Evolutionary conservation across 345 rosid species (phyloP).

Genomic region (Eucalyptus marginata): DNA sequence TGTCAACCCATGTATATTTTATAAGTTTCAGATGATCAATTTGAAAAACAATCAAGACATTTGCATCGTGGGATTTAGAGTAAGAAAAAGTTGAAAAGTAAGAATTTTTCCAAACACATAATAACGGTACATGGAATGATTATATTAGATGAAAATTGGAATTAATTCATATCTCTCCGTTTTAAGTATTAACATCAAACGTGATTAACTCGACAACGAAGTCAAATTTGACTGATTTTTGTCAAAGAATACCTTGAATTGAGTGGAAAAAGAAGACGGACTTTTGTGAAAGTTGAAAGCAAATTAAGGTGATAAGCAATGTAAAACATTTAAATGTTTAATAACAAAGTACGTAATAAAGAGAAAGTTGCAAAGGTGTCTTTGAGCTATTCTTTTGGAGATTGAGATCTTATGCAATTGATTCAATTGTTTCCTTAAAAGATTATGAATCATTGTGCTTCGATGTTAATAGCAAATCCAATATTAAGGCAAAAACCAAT

Average conservation of each 20-base stretch:
- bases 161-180: too few relatives aligned
- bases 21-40: background rate
- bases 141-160: background rate
- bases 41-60: background rate
- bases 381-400: background rate
- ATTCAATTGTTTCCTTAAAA: background rate
- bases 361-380: background rate
- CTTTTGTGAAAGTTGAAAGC: background rate
- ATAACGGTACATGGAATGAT: rapidly evolving
- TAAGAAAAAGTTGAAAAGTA: background rate
- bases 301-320: background rate
- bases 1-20: background rate
- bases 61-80: background rate
- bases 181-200: background rate
- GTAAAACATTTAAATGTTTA: background rate
- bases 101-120: rapidly evolving
- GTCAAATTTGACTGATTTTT: rapidly evolving
- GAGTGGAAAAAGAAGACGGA: background rate
- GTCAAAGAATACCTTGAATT: background rate
- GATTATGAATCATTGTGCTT: background rate
- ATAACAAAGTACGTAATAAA: background rate
- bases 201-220: background rate
- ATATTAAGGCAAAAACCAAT: background rate
- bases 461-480: background rate
- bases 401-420: background rate